Evolutionary conservation across 2,329 filamentous ascomycete genomes (phyloP).

Genomic region (Scedosporium minutisporum): DNA sequence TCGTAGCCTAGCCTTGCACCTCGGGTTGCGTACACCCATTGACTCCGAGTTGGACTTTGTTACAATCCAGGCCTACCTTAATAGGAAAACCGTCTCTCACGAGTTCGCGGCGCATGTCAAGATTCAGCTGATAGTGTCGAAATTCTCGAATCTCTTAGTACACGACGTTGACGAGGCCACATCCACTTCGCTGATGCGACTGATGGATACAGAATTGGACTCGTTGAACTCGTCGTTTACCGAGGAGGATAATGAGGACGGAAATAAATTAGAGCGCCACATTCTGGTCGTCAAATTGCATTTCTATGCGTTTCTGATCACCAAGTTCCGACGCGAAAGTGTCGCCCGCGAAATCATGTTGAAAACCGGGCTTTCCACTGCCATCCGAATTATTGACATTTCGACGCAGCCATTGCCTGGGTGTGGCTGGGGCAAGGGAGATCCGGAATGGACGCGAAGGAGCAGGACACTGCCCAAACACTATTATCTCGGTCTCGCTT

Average conservation of each 20-base stretch:
- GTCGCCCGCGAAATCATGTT: constrained; percentile 17
- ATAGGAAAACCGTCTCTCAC: constrained; percentile 13
- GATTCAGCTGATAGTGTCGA: constrained; percentile 16
- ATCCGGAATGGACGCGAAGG: constrained; percentile 10
- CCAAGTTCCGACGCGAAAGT: constrained; percentile 10
- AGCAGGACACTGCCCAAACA: constrained; percentile 16
- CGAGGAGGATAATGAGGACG: constrained; percentile 13
- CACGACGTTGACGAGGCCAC: constrained; percentile 16
- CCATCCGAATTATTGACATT: constrained; percentile 18
- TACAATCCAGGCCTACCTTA: constrained; percentile 14
- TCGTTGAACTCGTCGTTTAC: constrained; percentile 13
- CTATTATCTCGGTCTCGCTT: constrained; percentile 17
- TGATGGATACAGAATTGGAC: constrained; percentile 19
- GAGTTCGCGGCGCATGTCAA: constrained; percentile 17
- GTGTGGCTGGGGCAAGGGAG: constrained; percentile 7
- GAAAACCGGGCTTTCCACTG: constrained; percentile 16
- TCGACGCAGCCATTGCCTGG: constrained; percentile 14
- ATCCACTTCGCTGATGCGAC: constrained; percentile 18
- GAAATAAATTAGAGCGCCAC: constrained; percentile 14
- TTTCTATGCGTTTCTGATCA: constrained; percentile 18
- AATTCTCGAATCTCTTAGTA: constrained; percentile 17
- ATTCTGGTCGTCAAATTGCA: constrained; percentile 19
- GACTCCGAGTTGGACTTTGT: constrained; percentile 17
- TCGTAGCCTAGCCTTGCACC: constrained; percentile 19
- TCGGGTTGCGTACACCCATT: constrained; percentile 17